phyloP scores from a whole-genome alignment of 2,329 filamentous ascomycete species.

The Talaromyces rugulosus region DNA sequence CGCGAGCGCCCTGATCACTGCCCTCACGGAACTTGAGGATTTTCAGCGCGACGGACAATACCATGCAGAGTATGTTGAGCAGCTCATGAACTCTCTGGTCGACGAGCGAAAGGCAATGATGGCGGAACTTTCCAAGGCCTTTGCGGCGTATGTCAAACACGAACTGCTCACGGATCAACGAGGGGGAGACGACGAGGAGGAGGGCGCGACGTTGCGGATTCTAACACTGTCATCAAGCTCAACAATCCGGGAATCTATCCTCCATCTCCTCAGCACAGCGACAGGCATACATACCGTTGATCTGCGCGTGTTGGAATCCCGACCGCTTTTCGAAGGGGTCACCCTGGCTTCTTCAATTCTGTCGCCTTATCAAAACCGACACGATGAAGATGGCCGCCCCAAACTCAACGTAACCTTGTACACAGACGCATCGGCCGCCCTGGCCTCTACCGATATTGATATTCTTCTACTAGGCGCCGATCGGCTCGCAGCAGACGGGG shows the following conservation, averaged over 20 bases:
- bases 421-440: slow-evolving; percentile 57
- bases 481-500: slow-evolving; percentile 53
- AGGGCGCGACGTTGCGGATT: slow-evolving; percentile 41
- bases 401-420: slow-evolving; percentile 47
- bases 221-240: slow-evolving; percentile 62
- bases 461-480: slow-evolving; percentile 63
- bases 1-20: slow-evolving; percentile 30
- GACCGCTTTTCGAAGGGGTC: slow-evolving; percentile 63
- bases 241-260: slow-evolving; percentile 52
- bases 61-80: slow-evolving; percentile 11
- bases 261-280: slow-evolving; percentile 31
- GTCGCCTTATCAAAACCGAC: slow-evolving; percentile 16
- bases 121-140: slow-evolving; percentile 21
- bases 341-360: slow-evolving; percentile 36
- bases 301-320: slow-evolving; percentile 61
- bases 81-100: slow-evolving; percentile 24
- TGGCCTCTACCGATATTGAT: slow-evolving; percentile 51
- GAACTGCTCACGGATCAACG: slow-evolving; percentile 11
- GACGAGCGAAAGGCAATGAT: slow-evolving; percentile 19
- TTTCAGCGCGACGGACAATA: slow-evolving; percentile 17
- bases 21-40: slow-evolving; percentile 23
- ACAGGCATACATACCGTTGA: slow-evolving; percentile 40
- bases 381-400: slow-evolving; percentile 8
- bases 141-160: slow-evolving; percentile 21
- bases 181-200: slow-evolving; percentile 1